phyloP scores from a whole-genome alignment of 2,329 filamentous ascomycete species.

The Colletotrichum costaricense region DNA sequence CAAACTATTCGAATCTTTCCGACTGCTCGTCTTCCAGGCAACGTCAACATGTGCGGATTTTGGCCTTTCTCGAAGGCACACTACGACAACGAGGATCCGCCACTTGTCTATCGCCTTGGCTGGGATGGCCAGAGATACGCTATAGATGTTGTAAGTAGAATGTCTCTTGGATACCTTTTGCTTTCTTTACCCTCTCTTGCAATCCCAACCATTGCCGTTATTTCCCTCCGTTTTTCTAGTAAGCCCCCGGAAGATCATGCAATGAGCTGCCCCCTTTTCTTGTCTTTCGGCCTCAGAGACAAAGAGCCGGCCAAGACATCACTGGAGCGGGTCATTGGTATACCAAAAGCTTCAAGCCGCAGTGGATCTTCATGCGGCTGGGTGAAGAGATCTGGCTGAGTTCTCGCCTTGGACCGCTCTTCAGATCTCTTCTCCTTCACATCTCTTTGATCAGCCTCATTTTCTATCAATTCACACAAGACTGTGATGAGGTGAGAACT shows the following conservation, averaged over 20 bases:
- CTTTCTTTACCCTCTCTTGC: background rate
- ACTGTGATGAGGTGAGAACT: background rate
- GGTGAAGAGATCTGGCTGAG: background rate
- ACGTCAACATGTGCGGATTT: slow-evolving; percentile 61
- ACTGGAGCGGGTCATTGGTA: background rate
- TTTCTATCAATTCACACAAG: background rate
- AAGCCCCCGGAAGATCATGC: background rate
- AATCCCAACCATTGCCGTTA: background rate
- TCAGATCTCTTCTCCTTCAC: background rate
- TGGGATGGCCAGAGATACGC: slow-evolving; percentile 53
- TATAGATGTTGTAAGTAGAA: slow-evolving; percentile 52
- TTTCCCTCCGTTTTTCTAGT: background rate
- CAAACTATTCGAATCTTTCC: background rate
- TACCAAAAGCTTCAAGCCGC: background rate
- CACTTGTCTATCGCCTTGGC: slow-evolving; percentile 48
- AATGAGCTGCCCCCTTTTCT: background rate
- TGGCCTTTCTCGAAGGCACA: slow-evolving; percentile 62
- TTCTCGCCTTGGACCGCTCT: background rate
- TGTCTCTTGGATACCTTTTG: background rate
- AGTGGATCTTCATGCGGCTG: background rate
- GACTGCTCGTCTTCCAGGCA: background rate
- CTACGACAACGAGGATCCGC: slow-evolving; percentile 56
- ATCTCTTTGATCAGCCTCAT: background rate
- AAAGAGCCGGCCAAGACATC: background rate
- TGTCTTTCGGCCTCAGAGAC: background rate